A percentile compares a stretch with the other conserved stretches of the same genome.
These are phyloP conservation scores for Glebionis coronaria DNA, from an alignment of 129 eudicot species.

Conservation along the genomic window DNA sequence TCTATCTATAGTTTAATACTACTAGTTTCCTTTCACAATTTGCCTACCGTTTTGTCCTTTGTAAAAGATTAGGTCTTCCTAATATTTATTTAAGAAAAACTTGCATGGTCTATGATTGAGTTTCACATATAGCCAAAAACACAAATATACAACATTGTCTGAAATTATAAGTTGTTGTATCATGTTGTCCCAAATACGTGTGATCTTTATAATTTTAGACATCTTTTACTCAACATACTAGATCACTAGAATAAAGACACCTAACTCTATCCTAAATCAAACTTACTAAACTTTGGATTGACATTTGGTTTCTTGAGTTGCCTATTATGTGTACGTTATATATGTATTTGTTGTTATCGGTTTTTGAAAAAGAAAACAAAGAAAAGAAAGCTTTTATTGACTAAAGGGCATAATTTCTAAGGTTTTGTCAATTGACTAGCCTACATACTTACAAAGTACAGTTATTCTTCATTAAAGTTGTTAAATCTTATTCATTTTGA, in stretches of 20 bases:
- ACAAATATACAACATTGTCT: background rate
- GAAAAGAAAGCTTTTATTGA: too few relatives aligned
- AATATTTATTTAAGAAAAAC: background rate
- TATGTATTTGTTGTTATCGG: conserved; percentile 1
- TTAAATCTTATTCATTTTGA: too few relatives aligned
- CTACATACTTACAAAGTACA: too few relatives aligned
- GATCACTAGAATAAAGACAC: conserved; percentile 1
- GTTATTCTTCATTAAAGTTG: too few relatives aligned
- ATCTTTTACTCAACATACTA: conserved; percentile 18
- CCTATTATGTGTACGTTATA: background rate
- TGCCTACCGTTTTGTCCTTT: conserved; percentile 32
- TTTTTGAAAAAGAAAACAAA: too few relatives aligned
- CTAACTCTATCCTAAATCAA: background rate
- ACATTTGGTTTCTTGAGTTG: background rate
- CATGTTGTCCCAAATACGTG: conserved; percentile 23
- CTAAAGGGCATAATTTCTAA: too few relatives aligned
- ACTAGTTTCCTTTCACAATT: conserved; percentile 9
- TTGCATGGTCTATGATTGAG: background rate
- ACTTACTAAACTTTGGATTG: background rate
- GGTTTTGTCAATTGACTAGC: too few relatives aligned
- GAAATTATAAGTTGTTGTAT: conserved; percentile 22
- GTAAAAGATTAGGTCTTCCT: conserved; percentile 23
- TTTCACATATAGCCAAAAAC: conserved; percentile 16
- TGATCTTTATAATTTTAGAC: conserved; percentile 6
- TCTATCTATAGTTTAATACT: background rate